phyloP scores from a whole-genome alignment of 163 green algal genomes.

The Scenedesmus sp. region DNA sequence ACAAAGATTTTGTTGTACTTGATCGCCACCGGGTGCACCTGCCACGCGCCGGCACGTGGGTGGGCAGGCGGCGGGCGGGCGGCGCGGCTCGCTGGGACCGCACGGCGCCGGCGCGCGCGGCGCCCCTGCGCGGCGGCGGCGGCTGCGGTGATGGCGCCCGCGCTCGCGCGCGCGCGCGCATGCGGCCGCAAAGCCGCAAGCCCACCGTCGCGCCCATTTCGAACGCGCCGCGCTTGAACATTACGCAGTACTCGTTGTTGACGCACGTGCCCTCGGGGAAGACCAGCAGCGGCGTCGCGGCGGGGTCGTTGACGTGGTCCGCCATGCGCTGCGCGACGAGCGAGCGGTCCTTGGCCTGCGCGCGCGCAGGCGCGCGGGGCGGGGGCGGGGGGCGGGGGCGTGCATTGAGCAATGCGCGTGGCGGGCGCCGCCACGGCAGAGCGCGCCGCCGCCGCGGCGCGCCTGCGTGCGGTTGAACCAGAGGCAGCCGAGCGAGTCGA shows the following conservation, averaged over 20 bases:
- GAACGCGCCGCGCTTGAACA: constrained; percentile 99
- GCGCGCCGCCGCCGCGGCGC: background rate
- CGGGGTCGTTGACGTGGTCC: constrained; percentile 70
- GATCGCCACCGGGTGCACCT: constrained; percentile 96
- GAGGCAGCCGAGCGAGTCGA: constrained; percentile 90
- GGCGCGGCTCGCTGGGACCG: too few species aligned
- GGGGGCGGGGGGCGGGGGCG: too few species aligned
- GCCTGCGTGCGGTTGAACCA: constrained; percentile 96
- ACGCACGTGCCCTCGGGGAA: constrained; percentile 99
- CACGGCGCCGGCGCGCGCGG: background rate
- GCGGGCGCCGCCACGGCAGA: too few species aligned
- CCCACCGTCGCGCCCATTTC: constrained; percentile 90
- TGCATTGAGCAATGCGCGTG: background rate
- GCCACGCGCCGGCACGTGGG: too few species aligned
- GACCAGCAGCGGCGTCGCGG: constrained; percentile 90
- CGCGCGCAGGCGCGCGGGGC: too few species aligned
- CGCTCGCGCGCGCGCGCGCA: too few species aligned
- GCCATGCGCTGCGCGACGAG: constrained; percentile 83
- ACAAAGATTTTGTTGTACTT: constrained; percentile 99
- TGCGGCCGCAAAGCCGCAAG: too few species aligned
- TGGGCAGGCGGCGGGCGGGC: too few species aligned
- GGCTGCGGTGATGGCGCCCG: too few species aligned
- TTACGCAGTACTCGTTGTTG: constrained; percentile 99
- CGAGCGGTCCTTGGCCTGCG: constrained; percentile 70
- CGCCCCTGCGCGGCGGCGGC: too few species aligned